Conservation (phyloP, 441 rosid genomes). For the Mallotus japonicus region DNA sequence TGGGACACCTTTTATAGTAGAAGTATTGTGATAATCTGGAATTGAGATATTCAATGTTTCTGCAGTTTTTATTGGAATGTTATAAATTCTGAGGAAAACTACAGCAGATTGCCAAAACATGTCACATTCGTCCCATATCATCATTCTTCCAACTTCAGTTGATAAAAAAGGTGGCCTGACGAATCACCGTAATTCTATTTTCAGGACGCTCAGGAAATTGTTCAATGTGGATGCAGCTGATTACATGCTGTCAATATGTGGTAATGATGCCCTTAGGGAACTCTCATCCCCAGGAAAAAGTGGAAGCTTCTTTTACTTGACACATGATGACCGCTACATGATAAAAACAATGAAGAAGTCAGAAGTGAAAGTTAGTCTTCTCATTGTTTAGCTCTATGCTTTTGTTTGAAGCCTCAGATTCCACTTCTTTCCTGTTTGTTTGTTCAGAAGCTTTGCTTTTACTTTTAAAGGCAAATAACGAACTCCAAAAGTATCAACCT, state of each 20-base stretch:
- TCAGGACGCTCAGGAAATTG: constrained; percentile 92
- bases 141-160: background rate
- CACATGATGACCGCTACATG: constrained; percentile 92
- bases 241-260: constrained; percentile 94
- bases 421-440: background rate
- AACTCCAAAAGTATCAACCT: background rate
- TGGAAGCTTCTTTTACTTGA: constrained; percentile 93
- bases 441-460: background rate
- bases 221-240: constrained; percentile 93
- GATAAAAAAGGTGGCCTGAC: constrained; percentile 14
- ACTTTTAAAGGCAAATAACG: background rate
- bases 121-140: background rate
- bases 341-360: constrained; percentile 97
- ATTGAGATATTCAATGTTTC: background rate
- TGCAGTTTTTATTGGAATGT: background rate
- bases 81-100: background rate
- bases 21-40: background rate
- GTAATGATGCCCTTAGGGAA: constrained; percentile 95
- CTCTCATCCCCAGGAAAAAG: constrained; percentile 98
- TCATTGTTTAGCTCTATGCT: background rate
- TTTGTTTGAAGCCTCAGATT: background rate
- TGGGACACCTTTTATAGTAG: background rate
- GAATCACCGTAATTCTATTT: constrained; percentile 12
- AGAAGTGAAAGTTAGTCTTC: constrained; percentile 82
- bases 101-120: background rate